phyloP scores from a whole-genome alignment of 2,329 filamentous ascomycete genomes.

The Fusarium transvaalense region DNA sequence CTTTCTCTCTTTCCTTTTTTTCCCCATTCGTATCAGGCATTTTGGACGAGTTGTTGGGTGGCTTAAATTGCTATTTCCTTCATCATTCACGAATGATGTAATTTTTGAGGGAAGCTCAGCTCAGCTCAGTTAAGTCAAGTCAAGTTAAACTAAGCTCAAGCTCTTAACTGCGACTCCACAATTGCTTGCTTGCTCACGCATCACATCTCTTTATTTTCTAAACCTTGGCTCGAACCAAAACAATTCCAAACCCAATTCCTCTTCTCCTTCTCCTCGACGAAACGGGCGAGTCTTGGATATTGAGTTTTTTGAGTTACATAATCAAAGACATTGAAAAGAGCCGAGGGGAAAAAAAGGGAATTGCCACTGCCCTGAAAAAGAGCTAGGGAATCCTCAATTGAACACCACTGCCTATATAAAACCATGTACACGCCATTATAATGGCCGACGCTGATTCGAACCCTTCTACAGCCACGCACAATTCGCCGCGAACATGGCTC shows the following conservation, averaged over 20 bases:
- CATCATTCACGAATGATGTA: conserved; percentile 41
- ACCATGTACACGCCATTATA: conserved; percentile 45
- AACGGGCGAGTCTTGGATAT: conserved; percentile 7
- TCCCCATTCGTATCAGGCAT: conserved; percentile 7
- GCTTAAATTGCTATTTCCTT: not conserved
- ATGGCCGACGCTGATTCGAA: conserved; percentile 53
- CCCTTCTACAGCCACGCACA: conserved; percentile 68
- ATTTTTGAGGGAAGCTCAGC: conserved; percentile 25
- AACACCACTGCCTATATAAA: conserved; percentile 17
- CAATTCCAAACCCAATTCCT: conserved; percentile 11
- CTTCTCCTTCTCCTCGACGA: conserved; percentile 1
- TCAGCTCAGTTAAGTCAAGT: conserved; percentile 19
- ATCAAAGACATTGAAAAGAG: conserved; percentile 31
- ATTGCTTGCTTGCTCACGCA: conserved; percentile 35
- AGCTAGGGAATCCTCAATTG: conserved; percentile 17
- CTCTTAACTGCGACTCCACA: conserved; percentile 35
- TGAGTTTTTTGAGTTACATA: conserved; percentile 13
- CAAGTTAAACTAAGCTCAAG: conserved; percentile 30
- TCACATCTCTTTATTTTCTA: conserved; percentile 19
- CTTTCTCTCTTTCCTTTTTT: too few relatives aligned
- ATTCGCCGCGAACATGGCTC: conserved; percentile 90
- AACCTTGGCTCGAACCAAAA: conserved; percentile 13
- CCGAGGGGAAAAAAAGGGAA: conserved; percentile 14
- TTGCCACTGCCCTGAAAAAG: not conserved
- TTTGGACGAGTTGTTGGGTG: conserved; percentile 1